A percentile compares a stretch with the other conserved stretches of the same genome.
phyloP scores from a whole-genome alignment of 169 alveolate species.

The Plasmodium inui region DNA sequence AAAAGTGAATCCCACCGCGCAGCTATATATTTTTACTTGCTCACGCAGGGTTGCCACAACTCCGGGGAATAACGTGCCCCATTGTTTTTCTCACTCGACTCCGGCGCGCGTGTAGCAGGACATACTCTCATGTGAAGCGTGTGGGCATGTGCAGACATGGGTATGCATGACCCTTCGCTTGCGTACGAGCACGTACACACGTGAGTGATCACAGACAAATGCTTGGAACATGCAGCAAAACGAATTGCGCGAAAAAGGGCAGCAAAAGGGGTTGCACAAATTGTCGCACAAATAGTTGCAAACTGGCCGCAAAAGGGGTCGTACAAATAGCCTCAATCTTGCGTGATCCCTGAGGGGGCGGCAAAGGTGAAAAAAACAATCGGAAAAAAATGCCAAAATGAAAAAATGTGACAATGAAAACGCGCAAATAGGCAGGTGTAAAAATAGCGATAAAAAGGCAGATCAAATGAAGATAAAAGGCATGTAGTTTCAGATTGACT shows the following conservation, averaged over 20 bases:
- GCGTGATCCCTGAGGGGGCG: not conserved
- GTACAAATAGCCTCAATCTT: slow-evolving; percentile 10
- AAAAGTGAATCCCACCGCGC: not conserved
- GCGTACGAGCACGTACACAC: not conserved
- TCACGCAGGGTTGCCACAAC: not conserved
- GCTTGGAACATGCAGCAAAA: not conserved
- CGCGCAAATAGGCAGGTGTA: not conserved
- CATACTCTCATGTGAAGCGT: not conserved
- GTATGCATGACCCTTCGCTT: not conserved
- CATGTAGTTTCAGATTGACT: not conserved
- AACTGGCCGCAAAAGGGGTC: not conserved
- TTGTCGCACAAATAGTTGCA: not conserved
- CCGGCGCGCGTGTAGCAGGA: not conserved
- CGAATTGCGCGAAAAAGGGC: not conserved
- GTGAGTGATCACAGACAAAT: not conserved
- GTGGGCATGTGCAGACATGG: not conserved
- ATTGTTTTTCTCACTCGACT: not conserved
- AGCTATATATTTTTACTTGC: not conserved
- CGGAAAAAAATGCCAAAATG: not conserved
- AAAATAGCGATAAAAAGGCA: not conserved
- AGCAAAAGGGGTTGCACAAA: not conserved
- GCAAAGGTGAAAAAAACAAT: not conserved
- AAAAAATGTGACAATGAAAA: not conserved
- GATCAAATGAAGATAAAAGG: not conserved
- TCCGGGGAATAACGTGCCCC: not conserved